Evolutionary conservation across 2,329 filamentous ascomycete species (phyloP), one percentile per base, ranked within the genome.

Genomic region (Calonectria leucothoes): DNA sequence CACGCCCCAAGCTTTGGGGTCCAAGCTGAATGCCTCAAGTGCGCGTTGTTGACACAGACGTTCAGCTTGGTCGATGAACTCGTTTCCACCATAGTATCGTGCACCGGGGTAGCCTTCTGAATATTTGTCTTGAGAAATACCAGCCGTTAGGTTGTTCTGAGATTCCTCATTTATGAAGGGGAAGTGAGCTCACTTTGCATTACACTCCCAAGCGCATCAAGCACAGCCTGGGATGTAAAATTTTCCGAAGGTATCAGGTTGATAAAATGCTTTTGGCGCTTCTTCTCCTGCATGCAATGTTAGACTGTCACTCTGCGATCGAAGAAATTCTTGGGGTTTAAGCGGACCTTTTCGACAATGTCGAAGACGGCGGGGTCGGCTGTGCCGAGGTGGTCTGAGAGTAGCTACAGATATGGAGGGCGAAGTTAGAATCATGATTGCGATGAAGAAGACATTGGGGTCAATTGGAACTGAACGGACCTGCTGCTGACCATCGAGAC

Each of bases 51-150:
- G 97, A 86, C 96, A 98, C 61, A 98, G 88, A 59, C 93, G 89
- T 87, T 98, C 96, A 7, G 96, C 92, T 82, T 95, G 91, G 82
- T 98, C 96, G 82, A 98, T 98, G 85, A 96, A 95, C 86, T 98
- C 94, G 85, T 98, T 98, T 77, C 96, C 96, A 68, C 96, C 96
- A 83, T 98, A 98, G 88, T 98, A 98, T 83, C 96, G 91, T 74
- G 96, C 96, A 70, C 97, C 97, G 37, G 96, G 97, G 82, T 99
- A 99, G 66, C 97, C 97, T 86, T 99, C 97, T 0, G 97, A 98
- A 87, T 99, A 99, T 85, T 99, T 98, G 87, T 98, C 94, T 94
- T 81, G 75, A 74, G 69, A 49, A 23, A 42, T 12, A 51, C 42
- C 35, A 42, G 25, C 25, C 11, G 55, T 35, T 66, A 27, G 57